Evolutionary conservation across 1,139 yeast genomes (phyloP), one percentile per base, ranked within the genome.

Genomic region (Pichia sp.): DNA sequence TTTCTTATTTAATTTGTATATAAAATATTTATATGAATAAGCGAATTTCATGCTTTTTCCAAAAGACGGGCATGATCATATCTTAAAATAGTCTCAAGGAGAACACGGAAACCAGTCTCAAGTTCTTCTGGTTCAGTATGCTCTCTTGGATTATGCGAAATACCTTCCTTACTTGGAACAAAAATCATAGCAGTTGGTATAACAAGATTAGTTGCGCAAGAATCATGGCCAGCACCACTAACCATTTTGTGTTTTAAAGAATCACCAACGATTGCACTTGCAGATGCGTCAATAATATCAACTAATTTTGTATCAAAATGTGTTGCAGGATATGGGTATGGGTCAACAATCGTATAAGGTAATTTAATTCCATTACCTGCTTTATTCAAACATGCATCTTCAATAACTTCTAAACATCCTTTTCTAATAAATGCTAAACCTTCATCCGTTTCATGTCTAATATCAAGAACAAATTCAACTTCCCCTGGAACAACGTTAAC

Each of bases 141-240:
- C 56, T 82, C 90, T 43, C 70, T 74, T 9, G 83, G 84, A 58
- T 78, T 80, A 61, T 82, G 89, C 27, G 82, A 74, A 35, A 82
- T 68, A n/a, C 89, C 89, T 57, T 78, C 81, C 55, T 67, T 74
- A 29, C 84, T 76, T 7, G 90, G 89, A 55, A 81, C 78, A 60
- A 82, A 82, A 28, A 82, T 76, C 89, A 82, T 82, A 1, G 86
- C 76, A 0, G 89, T 81, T 26, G 90, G 89, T 32, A 77, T 73
- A 39, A 71, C 68, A 8, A 64, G 55, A 30, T 76, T 69, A 4
- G 83, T 76, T 30, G 76, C 70, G 54, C 87, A 80, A 4, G 84
- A 76, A 57, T 82, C 90, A 56, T 82, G 89, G 22, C 86, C 87
- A 4, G 87, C 87, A 31, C 89, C 89, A 54, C 83, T 76, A 39